phyloP scores from a whole-genome alignment of 2,329 filamentous ascomycete genomes.

The Sporothrix pseudoabietina region DNA sequence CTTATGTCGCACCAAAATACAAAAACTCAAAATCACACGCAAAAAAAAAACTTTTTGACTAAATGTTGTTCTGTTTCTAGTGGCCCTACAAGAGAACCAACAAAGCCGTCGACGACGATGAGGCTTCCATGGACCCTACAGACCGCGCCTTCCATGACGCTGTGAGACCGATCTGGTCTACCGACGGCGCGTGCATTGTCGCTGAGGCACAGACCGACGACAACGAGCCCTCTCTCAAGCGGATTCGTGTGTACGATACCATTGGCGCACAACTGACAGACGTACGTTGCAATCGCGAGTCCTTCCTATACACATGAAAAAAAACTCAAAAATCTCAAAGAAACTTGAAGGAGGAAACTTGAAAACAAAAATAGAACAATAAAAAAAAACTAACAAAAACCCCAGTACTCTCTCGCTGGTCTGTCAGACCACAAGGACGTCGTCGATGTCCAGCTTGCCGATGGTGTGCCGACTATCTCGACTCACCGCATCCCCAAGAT shows the following conservation, averaged over 20 bases:
- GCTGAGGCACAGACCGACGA: conserved; percentile 24
- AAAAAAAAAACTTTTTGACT: conserved; percentile 42
- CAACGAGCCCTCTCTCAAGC: conserved; percentile 36
- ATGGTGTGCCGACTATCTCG: conserved; percentile 62
- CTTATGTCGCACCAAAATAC: conserved; percentile 38
- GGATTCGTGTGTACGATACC: conserved; percentile 29
- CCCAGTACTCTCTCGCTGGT: conserved; percentile 43
- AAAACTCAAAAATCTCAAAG: not conserved
- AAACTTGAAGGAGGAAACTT: not conserved
- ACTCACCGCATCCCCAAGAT: conserved; percentile 53
- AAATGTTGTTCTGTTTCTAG: conserved; percentile 59
- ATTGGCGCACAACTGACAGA: not conserved
- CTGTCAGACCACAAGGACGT: conserved; percentile 53
- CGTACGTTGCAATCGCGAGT: conserved; percentile 18
- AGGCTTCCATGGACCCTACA: conserved; percentile 60
- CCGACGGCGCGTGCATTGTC: conserved; percentile 63
- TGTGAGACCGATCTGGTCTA: conserved; percentile 78
- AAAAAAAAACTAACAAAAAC: conserved; percentile 13
- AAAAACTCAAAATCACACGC: conserved; percentile 9
- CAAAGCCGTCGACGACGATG: conserved; percentile 66
- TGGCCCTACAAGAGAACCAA: conserved; percentile 83
- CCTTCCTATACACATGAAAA: not conserved
- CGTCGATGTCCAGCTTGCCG: conserved; percentile 55
- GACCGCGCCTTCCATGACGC: conserved; percentile 72
- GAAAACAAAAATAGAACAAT: not conserved